Evolutionary conservation across 441 rosid species (phyloP).

Genomic region (Populus trichocarpa): DNA sequence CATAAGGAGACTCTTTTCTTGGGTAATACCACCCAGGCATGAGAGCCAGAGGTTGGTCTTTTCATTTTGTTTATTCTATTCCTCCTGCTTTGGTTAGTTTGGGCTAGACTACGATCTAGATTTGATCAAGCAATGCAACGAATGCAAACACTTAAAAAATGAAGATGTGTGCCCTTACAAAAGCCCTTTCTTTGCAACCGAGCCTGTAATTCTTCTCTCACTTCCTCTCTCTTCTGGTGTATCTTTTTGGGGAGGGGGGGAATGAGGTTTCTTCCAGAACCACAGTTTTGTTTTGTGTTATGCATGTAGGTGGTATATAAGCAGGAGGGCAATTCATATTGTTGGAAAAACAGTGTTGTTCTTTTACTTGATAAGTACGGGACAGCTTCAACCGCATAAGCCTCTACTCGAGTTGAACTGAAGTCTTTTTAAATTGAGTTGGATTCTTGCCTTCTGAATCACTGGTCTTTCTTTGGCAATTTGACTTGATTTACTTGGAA

Average conservation of each 20-base stretch:
- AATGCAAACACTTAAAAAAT: not conserved
- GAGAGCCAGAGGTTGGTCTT: not conserved
- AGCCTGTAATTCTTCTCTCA: not conserved
- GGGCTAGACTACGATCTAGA: slow-evolving; percentile 1
- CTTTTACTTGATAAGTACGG: not conserved
- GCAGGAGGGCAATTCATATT: not conserved
- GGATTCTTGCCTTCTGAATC: not conserved
- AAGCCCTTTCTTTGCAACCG: not conserved
- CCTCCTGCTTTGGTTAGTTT: not conserved
- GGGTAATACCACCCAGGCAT: not conserved
- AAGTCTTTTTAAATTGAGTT: not conserved
- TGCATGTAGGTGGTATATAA: not conserved
- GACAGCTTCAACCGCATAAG: not conserved
- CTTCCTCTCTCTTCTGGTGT: not conserved
- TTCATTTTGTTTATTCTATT: not conserved
- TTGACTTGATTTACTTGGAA: slow-evolving; percentile 7
- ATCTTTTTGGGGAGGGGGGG: not conserved
- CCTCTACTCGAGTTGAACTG: not conserved
- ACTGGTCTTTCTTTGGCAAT: not conserved
- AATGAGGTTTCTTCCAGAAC: not conserved
- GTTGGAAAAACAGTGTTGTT: not conserved
- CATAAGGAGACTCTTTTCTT: not conserved
- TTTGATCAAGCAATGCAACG: not conserved
- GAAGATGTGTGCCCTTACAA: not conserved
- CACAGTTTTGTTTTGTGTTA: not conserved